Percentiles rank a stretch among this genome's conserved stretches.
Evolutionary conservation across 2,329 filamentous ascomycete genomes (phyloP).

Genomic region (Fusarium kyushuense): DNA sequence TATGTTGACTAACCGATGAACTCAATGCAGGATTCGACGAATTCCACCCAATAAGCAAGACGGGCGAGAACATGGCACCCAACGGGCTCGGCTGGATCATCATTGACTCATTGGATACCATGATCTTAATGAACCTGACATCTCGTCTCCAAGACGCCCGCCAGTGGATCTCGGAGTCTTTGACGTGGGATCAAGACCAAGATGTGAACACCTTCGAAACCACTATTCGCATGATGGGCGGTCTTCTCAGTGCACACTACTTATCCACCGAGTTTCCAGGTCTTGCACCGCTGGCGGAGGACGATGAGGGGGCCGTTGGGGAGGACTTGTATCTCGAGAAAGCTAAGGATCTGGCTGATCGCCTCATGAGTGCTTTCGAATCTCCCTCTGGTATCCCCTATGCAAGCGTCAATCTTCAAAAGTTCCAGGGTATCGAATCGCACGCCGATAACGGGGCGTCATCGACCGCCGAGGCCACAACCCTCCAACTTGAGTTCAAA

Average conservation of each 20-base stretch:
- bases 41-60: conserved; percentile 85
- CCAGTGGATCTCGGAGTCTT: conserved; percentile 84
- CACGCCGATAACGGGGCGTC: conserved; percentile 89
- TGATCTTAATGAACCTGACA: conserved; percentile 98
- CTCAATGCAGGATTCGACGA: conserved; percentile 76
- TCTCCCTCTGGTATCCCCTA: conserved; percentile 88
- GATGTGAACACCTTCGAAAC: conserved; percentile 99
- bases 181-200: conserved; percentile 91
- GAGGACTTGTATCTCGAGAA: conserved; percentile 97
- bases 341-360: conserved; percentile 90
- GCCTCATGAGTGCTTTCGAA: conserved; percentile 88
- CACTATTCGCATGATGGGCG: conserved; percentile 96
- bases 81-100: conserved; percentile 98
- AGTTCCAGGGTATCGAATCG: conserved; percentile 79
- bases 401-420: conserved; percentile 89
- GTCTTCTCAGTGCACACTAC: conserved; percentile 92
- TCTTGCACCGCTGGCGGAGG: conserved; percentile 79
- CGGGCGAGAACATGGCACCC: conserved; percentile 83
- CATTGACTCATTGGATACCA: conserved; percentile 92
- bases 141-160: conserved; percentile 84
- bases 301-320: conserved; percentile 77
- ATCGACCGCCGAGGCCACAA: conserved; percentile 93
- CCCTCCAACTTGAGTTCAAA: conserved; percentile 95
- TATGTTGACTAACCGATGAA: conserved; percentile 46
- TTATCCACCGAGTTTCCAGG: conserved; percentile 85